Base-by-base conservation (phyloP, 305 asterid genomes). In the Rubia peregrina region DNA sequence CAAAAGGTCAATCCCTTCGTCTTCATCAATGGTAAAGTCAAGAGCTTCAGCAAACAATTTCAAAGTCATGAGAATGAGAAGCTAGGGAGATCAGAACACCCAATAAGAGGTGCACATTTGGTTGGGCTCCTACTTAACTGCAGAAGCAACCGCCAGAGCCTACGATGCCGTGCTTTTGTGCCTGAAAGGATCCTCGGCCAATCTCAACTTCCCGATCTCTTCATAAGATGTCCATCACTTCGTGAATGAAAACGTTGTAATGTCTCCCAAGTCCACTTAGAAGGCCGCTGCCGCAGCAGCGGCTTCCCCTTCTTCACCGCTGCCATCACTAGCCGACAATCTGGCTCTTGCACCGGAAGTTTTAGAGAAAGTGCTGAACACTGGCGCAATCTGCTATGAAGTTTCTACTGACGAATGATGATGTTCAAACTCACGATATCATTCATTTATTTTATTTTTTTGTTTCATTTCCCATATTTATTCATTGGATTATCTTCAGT, bases 41-140 rank as follows among this genome's bases (percentile, higher is more conserved):
- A 72, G 60, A 26, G 59, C 61, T 41, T 40, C 57, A 41, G 42
- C 17, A 6, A 81, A 90, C 79, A 90, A 84, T 84, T 90, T 81
- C 87, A 93, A 90, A 68, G 98, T 97, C 30, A 97, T 93, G 7
- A 84, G 97, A 76, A 93, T 90, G 97, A 84, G 98, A 49, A 90
- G 90, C 73, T 93, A 97, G 98, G 98, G 98, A 24, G 73, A 88
- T 93, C 38, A 78, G 98, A 71, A 97, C 98, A 7, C 98, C 97
- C 0, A 90, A 93, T 74, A 97, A 89, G 24, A 93, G 48, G 86
- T 96, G 53, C 80, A 96, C 74, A 93, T 93, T 13, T 93, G 98
- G 98, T 65, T 93, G 19, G 98, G 98, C 6, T 93, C 98, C 1
- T 89, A 93, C 62, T 93, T 97, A 2, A 88, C 97, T 0, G 85